Base-by-base conservation (phyloP, 352 stramenopile genomes). In the Phytophthora quininea region DNA sequence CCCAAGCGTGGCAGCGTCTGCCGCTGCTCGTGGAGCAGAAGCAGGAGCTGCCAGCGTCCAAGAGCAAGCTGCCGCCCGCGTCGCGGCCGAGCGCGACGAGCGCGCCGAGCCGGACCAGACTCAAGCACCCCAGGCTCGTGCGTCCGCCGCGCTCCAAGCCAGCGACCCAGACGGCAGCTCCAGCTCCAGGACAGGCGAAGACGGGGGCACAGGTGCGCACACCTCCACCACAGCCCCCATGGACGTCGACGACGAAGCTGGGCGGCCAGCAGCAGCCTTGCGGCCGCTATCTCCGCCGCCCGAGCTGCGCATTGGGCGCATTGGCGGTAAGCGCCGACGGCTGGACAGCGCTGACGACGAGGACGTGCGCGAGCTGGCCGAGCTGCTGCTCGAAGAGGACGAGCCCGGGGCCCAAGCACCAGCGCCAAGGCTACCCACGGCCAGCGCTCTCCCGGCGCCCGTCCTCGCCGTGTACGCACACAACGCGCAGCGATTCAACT, bases 401-500 rank as follows among this genome's bases (percentile, higher is more conserved):
- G 33, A 62, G 52, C 51, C 59, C 15, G 51, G 45, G 24, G 7
- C 3, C 19, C 53, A 32, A 37, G 12, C 38, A 33, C 33, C 46
- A 37, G 37, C 54, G 48, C 54, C 46, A n/a, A 69, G 37, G 52
- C 52, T 49, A 58, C 19, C 52, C 52, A 27, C 52, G 52, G 52
- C 52, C 52, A 58, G 52, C 52, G 52, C 52, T 49, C n/a, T 5
- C 51, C 51, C 32, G 51, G 51, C 51, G 33, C 48, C 51, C 24
- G 35, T 58, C 37, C 51, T 58, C 33, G 3, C 51, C 51, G 57
- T 72, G 52, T 66, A 72, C 52, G 55, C 58, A 42, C 58, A 66
- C 64, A 67, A 58, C 43, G 64, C 64, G 15, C 33, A 32, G 51
- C 53, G 43, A n/a, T 72, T 72, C 43, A 58, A 61, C 31, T 67